Evolutionary conservation across 805 yeast genomes (phyloP), one percentile per base, ranked within the genome.

Genomic region (Sugiyamaella valdiviana): DNA sequence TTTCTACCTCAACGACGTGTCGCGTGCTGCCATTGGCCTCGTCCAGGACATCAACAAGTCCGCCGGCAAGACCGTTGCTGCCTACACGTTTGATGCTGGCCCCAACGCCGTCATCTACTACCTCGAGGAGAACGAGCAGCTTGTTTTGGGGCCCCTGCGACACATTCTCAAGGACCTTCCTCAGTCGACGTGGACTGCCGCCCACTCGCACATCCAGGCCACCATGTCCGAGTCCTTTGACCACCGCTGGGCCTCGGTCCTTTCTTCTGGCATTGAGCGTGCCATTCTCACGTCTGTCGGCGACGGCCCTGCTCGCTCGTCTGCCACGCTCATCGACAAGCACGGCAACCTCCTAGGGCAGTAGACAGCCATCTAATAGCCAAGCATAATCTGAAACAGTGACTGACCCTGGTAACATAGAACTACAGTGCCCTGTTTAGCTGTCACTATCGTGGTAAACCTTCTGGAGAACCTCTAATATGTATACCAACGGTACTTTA

Each of bases 61-160:
- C 3, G 81, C 77, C 32, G 86, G 85, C 45, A 53, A 57, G 21
- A 75, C 76, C 10, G 75, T 91, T 48, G 99, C 96, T 10, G 98
- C 98, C 36, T 93, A 93, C 68, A 93, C 99, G 1, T 93, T 85
- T 63, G 99, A 93, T 67, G 99, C 99, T 26, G 99, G 99, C 63
- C 99, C 99, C 68, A 93, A 93, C 69, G 96, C 97, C 17, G 99
- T 93, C 40, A 77, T 93, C 52, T 93, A 93, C 71, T 93, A 93
- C 64, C 80, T 83, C 63, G 77, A 76, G 56, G 73, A 80, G 60
- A 78, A 91, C 67, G 96, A 89, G 68, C 58, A 69, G n/a, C 74
- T 72, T 53, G 81, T 93, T 5, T 75, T 91, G 57, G 82, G 89
- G 2, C 73, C 86, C 55, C 69, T 93, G 51, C 71, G 82, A 66